phyloP scores from a whole-genome alignment of 2,329 filamentous ascomycete genomes.

The Colletotrichum lupini region DNA sequence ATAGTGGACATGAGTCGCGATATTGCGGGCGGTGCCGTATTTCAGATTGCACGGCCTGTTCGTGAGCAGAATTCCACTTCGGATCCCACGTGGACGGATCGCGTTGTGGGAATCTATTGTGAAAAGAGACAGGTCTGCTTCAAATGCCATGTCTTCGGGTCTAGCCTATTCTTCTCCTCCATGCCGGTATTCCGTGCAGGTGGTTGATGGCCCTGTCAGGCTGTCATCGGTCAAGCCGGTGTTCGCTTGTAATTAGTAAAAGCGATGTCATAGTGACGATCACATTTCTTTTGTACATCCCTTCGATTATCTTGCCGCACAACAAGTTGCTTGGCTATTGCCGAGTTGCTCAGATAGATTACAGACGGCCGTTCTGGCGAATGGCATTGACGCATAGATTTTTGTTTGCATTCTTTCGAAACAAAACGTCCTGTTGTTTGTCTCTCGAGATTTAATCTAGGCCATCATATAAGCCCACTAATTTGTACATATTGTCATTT shows the following conservation, averaged over 20 bases:
- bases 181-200: not conserved
- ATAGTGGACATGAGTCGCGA: constrained; percentile 16
- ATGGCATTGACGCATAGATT: not conserved
- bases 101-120: not conserved
- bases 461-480: not conserved
- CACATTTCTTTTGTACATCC: not conserved
- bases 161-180: not conserved
- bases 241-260: not conserved
- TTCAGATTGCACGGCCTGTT: not conserved
- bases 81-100: not conserved
- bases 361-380: not conserved
- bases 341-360: not conserved
- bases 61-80: not conserved
- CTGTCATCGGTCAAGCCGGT: constrained; percentile 3
- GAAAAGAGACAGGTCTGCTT: not conserved
- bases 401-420: not conserved
- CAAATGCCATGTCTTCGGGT: not conserved
- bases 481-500: not conserved
- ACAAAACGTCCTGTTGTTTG: not conserved
- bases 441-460: not conserved
- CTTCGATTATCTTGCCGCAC: not conserved
- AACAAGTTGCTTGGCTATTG: not conserved
- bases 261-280: not conserved
- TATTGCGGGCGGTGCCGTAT: not conserved
- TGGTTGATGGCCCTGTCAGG: not conserved